Percentiles rank a stretch among this genome's conserved stretches.
Evolutionary conservation across 805 yeast genomes (phyloP).

Genomic region (Candida caryicola): DNA sequence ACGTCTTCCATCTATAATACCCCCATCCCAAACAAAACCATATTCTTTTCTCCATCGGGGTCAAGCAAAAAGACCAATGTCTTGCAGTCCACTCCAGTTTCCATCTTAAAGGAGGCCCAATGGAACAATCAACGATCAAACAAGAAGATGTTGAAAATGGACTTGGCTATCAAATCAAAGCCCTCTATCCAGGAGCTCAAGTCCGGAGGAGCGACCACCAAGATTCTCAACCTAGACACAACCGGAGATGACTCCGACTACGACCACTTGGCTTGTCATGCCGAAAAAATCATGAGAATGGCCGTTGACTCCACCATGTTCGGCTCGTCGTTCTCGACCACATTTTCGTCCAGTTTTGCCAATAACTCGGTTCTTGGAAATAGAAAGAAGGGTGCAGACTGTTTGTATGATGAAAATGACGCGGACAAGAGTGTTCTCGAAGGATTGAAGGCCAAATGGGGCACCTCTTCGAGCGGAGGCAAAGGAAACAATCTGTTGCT

Average conservation of each 20-base stretch:
- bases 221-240: background rate
- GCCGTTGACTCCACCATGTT: conserved; percentile 47
- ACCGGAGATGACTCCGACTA: conserved; percentile 22
- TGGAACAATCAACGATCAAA: conserved; percentile 14
- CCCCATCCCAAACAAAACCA: conserved; percentile 27
- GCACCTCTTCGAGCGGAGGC: conserved; percentile 1
- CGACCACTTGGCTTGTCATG: conserved; percentile 46
- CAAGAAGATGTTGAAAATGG: conserved; percentile 10
- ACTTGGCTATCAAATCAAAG: conserved; percentile 4
- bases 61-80: conserved; percentile 15
- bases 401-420: conserved; percentile 16
- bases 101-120: conserved; percentile 19
- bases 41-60: conserved; percentile 28
- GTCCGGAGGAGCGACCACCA: background rate
- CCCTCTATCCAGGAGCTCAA: background rate
- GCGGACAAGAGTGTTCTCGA: conserved; percentile 22
- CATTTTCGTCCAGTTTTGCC: conserved; percentile 35
- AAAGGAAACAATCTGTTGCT: too few species aligned
- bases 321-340: conserved; percentile 38
- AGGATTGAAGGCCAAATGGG: conserved; percentile 14
- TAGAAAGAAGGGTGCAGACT: conserved; percentile 14
- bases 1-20: conserved; percentile 18
- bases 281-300: conserved; percentile 45
- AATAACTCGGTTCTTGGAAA: conserved; percentile 30
- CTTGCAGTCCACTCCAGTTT: conserved; percentile 26